phyloP scores from a whole-genome alignment of 768 basidiomycete genomes.

The Boletus sp. region DNA sequence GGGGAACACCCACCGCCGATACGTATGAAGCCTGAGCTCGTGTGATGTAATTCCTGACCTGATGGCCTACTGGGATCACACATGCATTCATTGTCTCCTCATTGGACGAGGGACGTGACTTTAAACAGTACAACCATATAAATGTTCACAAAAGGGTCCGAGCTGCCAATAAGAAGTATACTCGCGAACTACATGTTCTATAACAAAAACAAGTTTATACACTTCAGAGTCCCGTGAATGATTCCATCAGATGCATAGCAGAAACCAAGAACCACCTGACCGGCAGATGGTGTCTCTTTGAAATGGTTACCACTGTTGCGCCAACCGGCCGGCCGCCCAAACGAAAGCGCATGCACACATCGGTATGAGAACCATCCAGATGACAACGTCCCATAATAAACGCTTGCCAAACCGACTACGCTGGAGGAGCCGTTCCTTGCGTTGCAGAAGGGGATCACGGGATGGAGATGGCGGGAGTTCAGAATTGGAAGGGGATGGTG shows the following conservation, averaged over 20 bases:
- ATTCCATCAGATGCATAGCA: not conserved
- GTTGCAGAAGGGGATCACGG: constrained; percentile 71
- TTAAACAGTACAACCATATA: not conserved
- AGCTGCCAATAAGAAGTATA: not conserved
- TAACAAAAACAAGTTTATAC: not conserved
- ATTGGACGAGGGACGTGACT: not conserved
- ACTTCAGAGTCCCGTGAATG: constrained; percentile 5
- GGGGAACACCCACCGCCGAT: not conserved
- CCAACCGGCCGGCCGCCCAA: constrained; percentile 57
- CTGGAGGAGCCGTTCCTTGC: constrained; percentile 86
- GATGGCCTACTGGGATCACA: not conserved
- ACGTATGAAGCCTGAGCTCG: not conserved
- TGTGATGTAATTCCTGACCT: not conserved
- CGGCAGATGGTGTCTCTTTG: not conserved
- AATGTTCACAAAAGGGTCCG: not conserved
- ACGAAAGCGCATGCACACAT: constrained; percentile 53
- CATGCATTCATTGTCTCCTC: not conserved
- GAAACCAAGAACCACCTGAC: not conserved
- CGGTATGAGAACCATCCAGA: constrained; percentile 70
- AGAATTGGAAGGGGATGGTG: constrained; percentile 18
- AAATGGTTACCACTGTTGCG: constrained; percentile 49
- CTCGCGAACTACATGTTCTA: constrained; percentile 4
- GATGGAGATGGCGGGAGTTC: constrained; percentile 30
- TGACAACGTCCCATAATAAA: constrained; percentile 80
- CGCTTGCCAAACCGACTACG: constrained; percentile 67